Conservation (phyloP, 169 alveolate species). For the Plasmodium billcollinsi region DNA sequence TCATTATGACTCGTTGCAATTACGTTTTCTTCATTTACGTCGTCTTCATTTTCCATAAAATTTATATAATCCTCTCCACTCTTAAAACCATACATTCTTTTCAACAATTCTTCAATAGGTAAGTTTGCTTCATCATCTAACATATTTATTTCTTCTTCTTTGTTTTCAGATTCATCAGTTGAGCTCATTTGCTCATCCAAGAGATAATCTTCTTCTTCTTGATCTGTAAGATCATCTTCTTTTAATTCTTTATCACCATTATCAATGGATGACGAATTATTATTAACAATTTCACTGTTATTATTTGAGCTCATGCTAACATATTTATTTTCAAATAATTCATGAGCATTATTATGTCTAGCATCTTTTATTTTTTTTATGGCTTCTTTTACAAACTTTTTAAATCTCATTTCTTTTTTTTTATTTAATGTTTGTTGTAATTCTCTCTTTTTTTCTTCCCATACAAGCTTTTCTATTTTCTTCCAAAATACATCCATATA, state of each 20-base stretch:
- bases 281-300: slow-evolving; percentile 32
- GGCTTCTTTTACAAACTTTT: slow-evolving; percentile 85
- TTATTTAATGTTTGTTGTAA: slow-evolving; percentile 80
- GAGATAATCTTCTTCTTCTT: slow-evolving; percentile 35
- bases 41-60: slow-evolving; percentile 22
- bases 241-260: slow-evolving; percentile 17
- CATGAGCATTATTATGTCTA: slow-evolving; percentile 41
- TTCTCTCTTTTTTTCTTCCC: slow-evolving; percentile 86
- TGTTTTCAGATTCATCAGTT: slow-evolving; percentile 30
- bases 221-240: slow-evolving; percentile 59
- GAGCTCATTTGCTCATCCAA: slow-evolving; percentile 56
- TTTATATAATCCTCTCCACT: slow-evolving; percentile 36
- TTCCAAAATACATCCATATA: slow-evolving; percentile 84
- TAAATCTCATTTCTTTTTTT: slow-evolving; percentile 82
- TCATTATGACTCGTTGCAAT: slow-evolving; percentile 9
- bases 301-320: slow-evolving; percentile 15
- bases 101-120: slow-evolving; percentile 39
- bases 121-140: slow-evolving; percentile 55
- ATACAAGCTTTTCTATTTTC: slow-evolving; percentile 84
- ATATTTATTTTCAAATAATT: slow-evolving; percentile 24
- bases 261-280: background rate
- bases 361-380: slow-evolving; percentile 78
- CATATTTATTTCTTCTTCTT: slow-evolving; percentile 37
- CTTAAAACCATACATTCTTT: slow-evolving; percentile 12
- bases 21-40: slow-evolving; percentile 8